A percentile compares a stretch with the other conserved stretches of the same genome.
phyloP scores from a whole-genome alignment of 257 asterid genomes.

The Plantago elongata region DNA sequence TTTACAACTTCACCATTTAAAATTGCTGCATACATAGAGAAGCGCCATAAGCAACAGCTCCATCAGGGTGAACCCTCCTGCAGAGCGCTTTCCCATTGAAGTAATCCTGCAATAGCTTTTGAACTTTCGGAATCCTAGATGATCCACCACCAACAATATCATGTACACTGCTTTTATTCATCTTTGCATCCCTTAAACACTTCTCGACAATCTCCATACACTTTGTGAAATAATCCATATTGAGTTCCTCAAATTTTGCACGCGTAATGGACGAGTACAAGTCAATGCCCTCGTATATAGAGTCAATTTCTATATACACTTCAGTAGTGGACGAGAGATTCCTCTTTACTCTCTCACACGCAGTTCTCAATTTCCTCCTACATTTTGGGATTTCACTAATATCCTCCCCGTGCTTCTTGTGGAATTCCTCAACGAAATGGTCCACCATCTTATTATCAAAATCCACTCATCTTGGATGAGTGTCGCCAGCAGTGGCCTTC shows the following conservation, averaged over 20 bases:
- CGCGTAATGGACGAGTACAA: too few species aligned
- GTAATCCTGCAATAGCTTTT: background rate
- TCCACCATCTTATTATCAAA: background rate
- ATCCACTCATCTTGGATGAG: background rate
- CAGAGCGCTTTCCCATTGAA: background rate
- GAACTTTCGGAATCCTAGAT: background rate
- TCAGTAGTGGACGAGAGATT: too few species aligned
- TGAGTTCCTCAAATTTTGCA: too few species aligned
- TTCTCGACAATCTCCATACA: background rate
- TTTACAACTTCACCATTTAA: background rate
- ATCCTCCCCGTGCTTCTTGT: background rate
- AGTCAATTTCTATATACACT: too few species aligned
- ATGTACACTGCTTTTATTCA: background rate
- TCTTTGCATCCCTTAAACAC: background rate
- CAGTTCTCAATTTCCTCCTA: background rate
- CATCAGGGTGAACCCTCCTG: background rate
- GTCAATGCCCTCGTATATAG: too few species aligned
- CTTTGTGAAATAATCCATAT: background rate
- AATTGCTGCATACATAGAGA: background rate
- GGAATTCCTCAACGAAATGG: background rate
- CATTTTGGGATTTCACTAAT: background rate
- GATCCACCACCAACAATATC: background rate
- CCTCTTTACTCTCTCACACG: too few species aligned
- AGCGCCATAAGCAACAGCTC: background rate
- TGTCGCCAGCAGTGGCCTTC: conserved; percentile 4